Evolutionary conservation across 2,329 filamentous ascomycete genomes (phyloP), one percentile per base, ranked within the genome.

Genomic region (Penicillium thymicola): DNA sequence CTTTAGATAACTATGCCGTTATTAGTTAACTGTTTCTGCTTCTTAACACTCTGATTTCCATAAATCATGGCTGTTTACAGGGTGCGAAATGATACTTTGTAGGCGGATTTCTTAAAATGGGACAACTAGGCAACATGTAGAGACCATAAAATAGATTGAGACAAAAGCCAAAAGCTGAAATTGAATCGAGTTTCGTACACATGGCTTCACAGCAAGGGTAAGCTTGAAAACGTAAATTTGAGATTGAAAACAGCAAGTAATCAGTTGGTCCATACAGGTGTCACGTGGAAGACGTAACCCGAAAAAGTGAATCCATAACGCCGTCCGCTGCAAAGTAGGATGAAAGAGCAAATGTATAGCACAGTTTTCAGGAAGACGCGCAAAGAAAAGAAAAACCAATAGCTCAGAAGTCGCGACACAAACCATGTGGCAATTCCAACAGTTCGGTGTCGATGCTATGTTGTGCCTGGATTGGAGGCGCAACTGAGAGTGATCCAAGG

Each of bases 251-350:
- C 8, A 28, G 34, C 55, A 43, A 36, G 7, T 30, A 44, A 45
- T 46, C 27, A 32, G 28, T 46, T 52, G 47, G 36, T 25, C 34
- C 27, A 37, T 45, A 42, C 53, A 51, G 21, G 34, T 32, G 21
- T 25, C 53, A 44, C 53, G 47, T 42, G 27, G 32, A 44, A 54
- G 42, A 25, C 21, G 46, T 36, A 28, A 34, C 10, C 56, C 42
- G 38, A 57, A 54, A 40, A 50, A 57, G 37, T 13, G 27, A 58
- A 38, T 41, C 62, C 57, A 37, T 47, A 62, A 66, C 65, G 65
- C 65, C 65, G 55, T 58, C 57, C 65, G 63, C 62, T 66, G 61
- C 63, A 59, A 53, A 55, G 50, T 53, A 58, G 38, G 48, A 51
- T 55, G 37, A 54, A 53, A 58, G 51, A 43, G 23, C 47, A 49